A percentile compares a stretch with the other conserved stretches of the same genome.
Conservation (phyloP, 1,284 basidiomycete species). For the Ceratobasidium sp. region DNA sequence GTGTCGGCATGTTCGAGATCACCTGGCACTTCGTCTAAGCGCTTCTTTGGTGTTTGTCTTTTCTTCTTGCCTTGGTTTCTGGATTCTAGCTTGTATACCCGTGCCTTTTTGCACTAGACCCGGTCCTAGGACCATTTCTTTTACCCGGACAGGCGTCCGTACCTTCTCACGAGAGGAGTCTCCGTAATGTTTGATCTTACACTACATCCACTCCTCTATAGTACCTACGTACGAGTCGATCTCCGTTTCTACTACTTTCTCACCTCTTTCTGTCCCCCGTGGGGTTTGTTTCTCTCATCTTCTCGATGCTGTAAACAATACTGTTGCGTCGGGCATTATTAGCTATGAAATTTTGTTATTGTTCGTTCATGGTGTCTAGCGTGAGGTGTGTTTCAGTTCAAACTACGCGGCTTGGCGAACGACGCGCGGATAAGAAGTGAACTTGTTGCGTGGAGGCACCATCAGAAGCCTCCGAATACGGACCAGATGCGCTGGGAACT, state of each 20-base stretch:
- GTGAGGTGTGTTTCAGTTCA: too few species aligned
- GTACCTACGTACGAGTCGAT: slow-evolving; percentile 15
- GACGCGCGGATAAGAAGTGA: too few species aligned
- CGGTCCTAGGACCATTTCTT: background rate
- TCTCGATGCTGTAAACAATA: too few species aligned
- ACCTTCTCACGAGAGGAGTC: background rate
- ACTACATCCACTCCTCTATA: background rate
- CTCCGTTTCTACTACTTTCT: slow-evolving; percentile 11
- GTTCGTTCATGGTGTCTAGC: too few species aligned
- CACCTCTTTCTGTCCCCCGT: background rate
- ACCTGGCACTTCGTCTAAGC: slow-evolving; percentile 57
- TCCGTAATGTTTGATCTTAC: background rate
- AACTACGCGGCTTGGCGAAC: too few species aligned
- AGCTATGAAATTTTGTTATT: too few species aligned
- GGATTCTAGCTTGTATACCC: slow-evolving; percentile 28
- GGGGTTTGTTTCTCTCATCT: background rate
- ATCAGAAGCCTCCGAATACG: too few species aligned
- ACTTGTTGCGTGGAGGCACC: too few species aligned
- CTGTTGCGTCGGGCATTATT: too few species aligned
- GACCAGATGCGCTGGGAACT: too few species aligned
- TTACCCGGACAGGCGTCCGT: slow-evolving; percentile 13
- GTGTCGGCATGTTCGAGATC: slow-evolving; percentile 66
- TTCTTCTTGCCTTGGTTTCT: too few species aligned
- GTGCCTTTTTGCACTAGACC: background rate
- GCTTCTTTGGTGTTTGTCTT: background rate